Evolutionary conservation across 306 rosid species (phyloP).

Genomic region (Ormosia semicastrata): DNA sequence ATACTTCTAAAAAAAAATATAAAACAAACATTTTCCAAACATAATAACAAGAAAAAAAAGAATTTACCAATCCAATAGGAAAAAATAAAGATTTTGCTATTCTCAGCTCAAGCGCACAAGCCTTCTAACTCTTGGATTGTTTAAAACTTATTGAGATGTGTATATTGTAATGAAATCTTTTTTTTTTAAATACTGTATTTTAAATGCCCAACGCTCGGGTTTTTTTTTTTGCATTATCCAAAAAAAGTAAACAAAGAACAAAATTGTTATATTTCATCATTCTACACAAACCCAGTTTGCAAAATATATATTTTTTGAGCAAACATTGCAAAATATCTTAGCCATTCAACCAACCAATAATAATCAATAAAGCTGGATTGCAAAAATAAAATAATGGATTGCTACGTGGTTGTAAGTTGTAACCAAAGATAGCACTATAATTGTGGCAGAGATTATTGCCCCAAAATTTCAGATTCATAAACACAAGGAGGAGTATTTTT

Average conservation of each 20-base stretch:
- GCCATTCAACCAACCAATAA: neutral
- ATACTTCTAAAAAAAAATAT: no score
- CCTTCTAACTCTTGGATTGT: no score
- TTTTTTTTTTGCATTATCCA: no score
- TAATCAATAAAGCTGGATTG: neutral
- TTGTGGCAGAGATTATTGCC: constrained; percentile 3
- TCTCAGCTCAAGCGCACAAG: no score
- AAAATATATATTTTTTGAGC: neutral
- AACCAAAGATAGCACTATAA: neutral
- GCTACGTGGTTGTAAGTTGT: neutral
- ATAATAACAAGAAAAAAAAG: neutral
- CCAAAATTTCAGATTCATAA: neutral
- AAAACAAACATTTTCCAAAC: no score
- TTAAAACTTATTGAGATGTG: no score
- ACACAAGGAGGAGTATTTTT: neutral
- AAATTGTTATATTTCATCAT: neutral
- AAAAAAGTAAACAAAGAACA: neutral
- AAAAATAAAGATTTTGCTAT: no score
- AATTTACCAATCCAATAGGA: no score
- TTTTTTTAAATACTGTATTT: no score
- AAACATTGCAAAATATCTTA: neutral
- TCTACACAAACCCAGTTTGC: neutral
- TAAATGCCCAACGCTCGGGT: no score
- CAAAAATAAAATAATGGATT: neutral
- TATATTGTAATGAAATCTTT: no score